Evolutionary conservation across 495 filamentous ascomycete genomes (phyloP).

Genomic region (Neurospora discreta): DNA sequence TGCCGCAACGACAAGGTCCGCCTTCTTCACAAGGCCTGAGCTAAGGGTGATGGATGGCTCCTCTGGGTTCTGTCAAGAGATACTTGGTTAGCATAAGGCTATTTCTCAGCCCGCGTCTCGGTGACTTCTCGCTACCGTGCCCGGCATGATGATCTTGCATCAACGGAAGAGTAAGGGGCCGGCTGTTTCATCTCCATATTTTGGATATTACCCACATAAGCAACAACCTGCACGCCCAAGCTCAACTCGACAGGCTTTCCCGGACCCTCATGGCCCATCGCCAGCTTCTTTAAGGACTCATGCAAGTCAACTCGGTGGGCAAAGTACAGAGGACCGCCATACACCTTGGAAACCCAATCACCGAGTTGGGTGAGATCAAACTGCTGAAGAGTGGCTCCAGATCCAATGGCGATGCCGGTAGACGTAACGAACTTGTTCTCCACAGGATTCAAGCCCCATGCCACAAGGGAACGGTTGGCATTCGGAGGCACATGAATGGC

Average conservation of each 20-base stretch:
- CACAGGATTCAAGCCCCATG: slow-evolving; percentile 33
- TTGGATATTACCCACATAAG: slow-evolving; percentile 14
- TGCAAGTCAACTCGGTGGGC: slow-evolving; percentile 31
- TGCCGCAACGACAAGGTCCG: slow-evolving; percentile 39
- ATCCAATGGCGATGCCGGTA: slow-evolving; percentile 18
- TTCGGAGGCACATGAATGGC: slow-evolving; percentile 42
- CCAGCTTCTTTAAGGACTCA: slow-evolving; percentile 29
- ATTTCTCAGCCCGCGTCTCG: not conserved
- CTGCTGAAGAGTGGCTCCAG: slow-evolving; percentile 23
- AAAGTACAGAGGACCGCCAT: slow-evolving; percentile 12
- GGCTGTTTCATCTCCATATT: not conserved
- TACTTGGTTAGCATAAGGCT: not conserved
- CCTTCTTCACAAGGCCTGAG: slow-evolving; percentile 22
- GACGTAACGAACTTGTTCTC: slow-evolving; percentile 20
- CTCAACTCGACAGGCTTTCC: slow-evolving; percentile 27
- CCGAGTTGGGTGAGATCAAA: slow-evolving; percentile 17
- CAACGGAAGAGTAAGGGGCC: slow-evolving; percentile 11
- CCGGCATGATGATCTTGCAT: not conserved
- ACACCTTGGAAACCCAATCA: slow-evolving; percentile 1
- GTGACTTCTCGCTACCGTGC: not conserved
- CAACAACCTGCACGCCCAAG: slow-evolving; percentile 13
- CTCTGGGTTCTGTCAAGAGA: slow-evolving; percentile 24
- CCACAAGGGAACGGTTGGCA: slow-evolving; percentile 32
- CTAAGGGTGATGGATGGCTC: slow-evolving; percentile 25
- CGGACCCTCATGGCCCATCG: slow-evolving; percentile 21